Conservation (phyloP, 495 filamentous ascomycete species). For the Aspergillus hancockii region DNA sequence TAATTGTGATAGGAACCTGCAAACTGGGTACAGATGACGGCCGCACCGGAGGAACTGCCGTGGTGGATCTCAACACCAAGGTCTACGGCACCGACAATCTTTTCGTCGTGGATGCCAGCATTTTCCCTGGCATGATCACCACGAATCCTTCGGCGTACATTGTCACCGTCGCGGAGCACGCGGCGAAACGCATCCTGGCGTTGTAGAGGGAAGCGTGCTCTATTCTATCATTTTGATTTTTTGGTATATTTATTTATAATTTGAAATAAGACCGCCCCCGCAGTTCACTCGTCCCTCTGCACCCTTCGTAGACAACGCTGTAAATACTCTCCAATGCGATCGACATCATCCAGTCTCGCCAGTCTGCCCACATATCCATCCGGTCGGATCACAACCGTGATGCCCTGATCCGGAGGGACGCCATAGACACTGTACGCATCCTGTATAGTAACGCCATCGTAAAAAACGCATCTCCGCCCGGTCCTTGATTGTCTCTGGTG, state of each 20-base stretch:
- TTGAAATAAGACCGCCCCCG: background rate
- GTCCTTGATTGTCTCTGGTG: constrained; percentile 58
- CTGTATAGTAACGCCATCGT: constrained; percentile 65
- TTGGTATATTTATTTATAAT: background rate
- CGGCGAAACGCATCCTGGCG: constrained; percentile 7
- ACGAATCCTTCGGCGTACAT: constrained; percentile 11
- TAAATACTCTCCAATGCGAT: background rate
- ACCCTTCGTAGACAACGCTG: background rate
- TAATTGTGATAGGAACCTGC: constrained; percentile 15
- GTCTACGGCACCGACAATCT: constrained; percentile 13
- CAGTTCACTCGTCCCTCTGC: background rate
- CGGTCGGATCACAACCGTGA: constrained; percentile 58
- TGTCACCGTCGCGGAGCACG: constrained; percentile 12
- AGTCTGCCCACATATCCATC: constrained; percentile 66
- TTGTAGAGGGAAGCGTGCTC: background rate
- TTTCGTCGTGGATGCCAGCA: constrained; percentile 11
- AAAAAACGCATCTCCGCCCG: constrained; percentile 55
- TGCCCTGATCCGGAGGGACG: constrained; percentile 56
- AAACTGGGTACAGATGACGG: constrained; percentile 23
- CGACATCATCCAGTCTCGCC: constrained; percentile 51
- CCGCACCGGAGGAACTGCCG: constrained; percentile 6
- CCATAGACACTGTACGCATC: constrained; percentile 65
- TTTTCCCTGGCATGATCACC: constrained; percentile 15
- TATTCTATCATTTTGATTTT: background rate
- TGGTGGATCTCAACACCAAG: constrained; percentile 10